phyloP scores from a whole-genome alignment of 306 rosid species.

The Luffa aegyptiaca region DNA sequence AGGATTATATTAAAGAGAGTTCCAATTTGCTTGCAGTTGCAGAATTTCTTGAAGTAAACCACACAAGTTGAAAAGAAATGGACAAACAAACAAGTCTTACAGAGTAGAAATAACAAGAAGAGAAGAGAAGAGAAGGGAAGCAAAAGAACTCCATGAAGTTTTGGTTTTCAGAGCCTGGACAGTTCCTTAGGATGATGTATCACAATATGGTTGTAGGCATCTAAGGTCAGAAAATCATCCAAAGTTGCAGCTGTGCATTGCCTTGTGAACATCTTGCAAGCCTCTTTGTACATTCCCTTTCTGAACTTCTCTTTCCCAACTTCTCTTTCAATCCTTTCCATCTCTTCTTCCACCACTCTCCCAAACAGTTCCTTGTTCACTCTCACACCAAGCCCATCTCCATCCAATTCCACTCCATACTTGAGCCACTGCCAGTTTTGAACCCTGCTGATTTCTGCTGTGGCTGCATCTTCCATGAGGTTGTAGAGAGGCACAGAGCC shows the following conservation, averaged over 20 bases:
- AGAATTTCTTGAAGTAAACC: not conserved
- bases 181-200: constrained; percentile 38
- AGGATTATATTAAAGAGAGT: not conserved
- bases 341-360: constrained; percentile 83
- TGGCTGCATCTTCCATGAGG: constrained; percentile 97
- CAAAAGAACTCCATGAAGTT: not conserved
- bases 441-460: constrained; percentile 92
- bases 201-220: constrained; percentile 59
- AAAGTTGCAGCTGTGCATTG: constrained; percentile 67
- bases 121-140: not conserved
- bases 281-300: constrained; percentile 65
- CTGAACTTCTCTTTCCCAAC: constrained; percentile 64
- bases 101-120: not conserved
- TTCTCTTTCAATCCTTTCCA: constrained; percentile 65
- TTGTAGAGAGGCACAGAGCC: constrained; percentile 91
- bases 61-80: not conserved
- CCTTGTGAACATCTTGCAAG: constrained; percentile 50
- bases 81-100: not conserved
- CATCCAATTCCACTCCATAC: constrained; percentile 66
- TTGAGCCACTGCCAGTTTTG: constrained; percentile 97
- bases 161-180: constrained; percentile 31
- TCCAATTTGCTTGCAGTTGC: not conserved
- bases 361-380: constrained; percentile 59
- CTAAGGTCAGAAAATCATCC: constrained; percentile 77
- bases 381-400: constrained; percentile 61